Base-by-base conservation (phyloP, 805 yeast genomes). In the Saccharomycopsis sp. region DNA sequence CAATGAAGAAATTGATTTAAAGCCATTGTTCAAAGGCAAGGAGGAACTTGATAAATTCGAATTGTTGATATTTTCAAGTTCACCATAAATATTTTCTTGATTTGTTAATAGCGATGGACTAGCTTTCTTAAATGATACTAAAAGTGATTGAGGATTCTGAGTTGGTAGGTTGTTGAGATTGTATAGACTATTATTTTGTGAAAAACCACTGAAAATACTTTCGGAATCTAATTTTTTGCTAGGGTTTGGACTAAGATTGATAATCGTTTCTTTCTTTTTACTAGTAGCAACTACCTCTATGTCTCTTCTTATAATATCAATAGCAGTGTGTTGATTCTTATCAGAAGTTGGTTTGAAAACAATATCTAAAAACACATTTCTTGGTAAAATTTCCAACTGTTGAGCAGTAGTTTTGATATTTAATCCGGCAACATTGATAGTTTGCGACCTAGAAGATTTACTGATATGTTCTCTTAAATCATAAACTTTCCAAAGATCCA, bases 401-500 rank as follows among this genome's bases (percentile, higher is more conserved):
- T 54, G 60, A 19, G 56, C 46, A 17, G 53, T 57, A 31, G 52
- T 48, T 4, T 46, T 45, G 4, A 46, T 48, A 21, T 39, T 47
- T 21, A 44, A 51, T 34, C 31, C 32, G 5, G 31, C 47, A 3
- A 37, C 50, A 37, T 36, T 50, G 37, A 29, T 21, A 10, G 34
- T 17, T 8, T 55, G 48, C 32, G 66, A 45, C 36, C 69, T 63
- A 1, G 82, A 71, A 3, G 76, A 73, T 36, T 76, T 72, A 44
- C 61, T 67, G 6, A 88, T 69, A 49, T 85, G 82, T 21, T 78
- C 78, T 41, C 88, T 66, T 41, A 86, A 57, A 3, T 73, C 73
- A 13, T 78, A 77, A 10, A 89, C 60, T 56, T 88, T 89, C 96
- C 96, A 89, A 20, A 84, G 51, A 34, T 86, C 94, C 5, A 64